Evolutionary conservation across 805 yeast genomes (phyloP).

Genomic region (Suhomyces pyralidae): DNA sequence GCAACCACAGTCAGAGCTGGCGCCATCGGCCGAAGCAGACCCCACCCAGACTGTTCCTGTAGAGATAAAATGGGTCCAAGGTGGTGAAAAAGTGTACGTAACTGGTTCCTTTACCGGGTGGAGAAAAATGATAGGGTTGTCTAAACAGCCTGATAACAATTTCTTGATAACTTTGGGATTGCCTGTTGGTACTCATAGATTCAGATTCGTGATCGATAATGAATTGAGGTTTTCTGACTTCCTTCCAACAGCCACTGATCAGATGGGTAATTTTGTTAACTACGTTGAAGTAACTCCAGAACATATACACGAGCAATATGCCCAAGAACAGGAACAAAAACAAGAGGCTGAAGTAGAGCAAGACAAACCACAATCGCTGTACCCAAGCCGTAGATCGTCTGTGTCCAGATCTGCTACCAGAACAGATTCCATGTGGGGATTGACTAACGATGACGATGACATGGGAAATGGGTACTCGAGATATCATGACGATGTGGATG

Average conservation of each 20-base stretch:
- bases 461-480: conserved; percentile 80
- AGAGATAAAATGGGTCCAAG: conserved; percentile 89
- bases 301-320: conserved; percentile 28
- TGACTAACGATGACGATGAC: conserved; percentile 69
- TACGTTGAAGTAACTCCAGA: conserved; percentile 72
- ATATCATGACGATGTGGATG: conserved; percentile 57
- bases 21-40: conserved; percentile 16
- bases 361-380: conserved; percentile 10
- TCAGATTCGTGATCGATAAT: conserved; percentile 90
- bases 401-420: conserved; percentile 32
- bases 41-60: conserved; percentile 45
- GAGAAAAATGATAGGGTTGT: conserved; percentile 94
- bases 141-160: conserved; percentile 49
- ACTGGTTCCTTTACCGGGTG: conserved; percentile 98
- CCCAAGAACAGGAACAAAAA: conserved; percentile 21
- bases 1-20: conserved; percentile 8
- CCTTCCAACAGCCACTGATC: conserved; percentile 95
- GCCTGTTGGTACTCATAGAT: conserved; percentile 90
- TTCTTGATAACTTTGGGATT: conserved; percentile 70
- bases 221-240: conserved; percentile 85
- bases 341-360: conserved; percentile 16
- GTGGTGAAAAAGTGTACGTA: conserved; percentile 93
- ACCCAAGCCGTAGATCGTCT: conserved; percentile 26
- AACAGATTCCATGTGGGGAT: conserved; percentile 60
- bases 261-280: conserved; percentile 92